phyloP scores from a whole-genome alignment of 2,329 filamentous ascomycete genomes.

The Phoma sp. region DNA sequence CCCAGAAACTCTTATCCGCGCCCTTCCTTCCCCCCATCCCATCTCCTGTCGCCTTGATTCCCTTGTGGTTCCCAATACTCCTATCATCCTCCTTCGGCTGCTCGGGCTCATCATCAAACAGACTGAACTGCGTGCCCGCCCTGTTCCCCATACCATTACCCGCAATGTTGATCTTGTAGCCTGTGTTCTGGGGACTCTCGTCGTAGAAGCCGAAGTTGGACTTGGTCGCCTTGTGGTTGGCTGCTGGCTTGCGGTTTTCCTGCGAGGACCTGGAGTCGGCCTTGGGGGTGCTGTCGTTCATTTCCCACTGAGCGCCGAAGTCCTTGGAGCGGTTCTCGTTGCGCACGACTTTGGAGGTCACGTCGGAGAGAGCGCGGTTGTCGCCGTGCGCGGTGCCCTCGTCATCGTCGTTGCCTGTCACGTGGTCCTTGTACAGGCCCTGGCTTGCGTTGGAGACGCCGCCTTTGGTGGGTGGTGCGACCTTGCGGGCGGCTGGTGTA shows the following conservation, averaged over 20 bases:
- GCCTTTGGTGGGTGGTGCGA: conserved; percentile 47
- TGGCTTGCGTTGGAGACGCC: conserved; percentile 70
- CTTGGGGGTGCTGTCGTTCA: conserved; percentile 70
- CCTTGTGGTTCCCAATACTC: conserved; percentile 16
- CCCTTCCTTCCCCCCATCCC: conserved; percentile 51
- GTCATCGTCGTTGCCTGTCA: conserved; percentile 62
- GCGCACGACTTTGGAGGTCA: conserved; percentile 73
- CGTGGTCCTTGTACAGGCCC: conserved; percentile 77
- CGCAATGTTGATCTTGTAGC: conserved; percentile 45
- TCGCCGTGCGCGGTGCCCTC: conserved; percentile 53
- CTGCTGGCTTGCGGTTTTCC: conserved; percentile 50
- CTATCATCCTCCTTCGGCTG: conserved; percentile 28
- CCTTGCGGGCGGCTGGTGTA: conserved; percentile 58
- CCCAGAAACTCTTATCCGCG: conserved; percentile 38
- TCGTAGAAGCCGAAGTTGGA: conserved; percentile 43
- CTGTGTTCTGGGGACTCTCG: conserved; percentile 28
- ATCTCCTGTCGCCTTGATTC: conserved; percentile 43
- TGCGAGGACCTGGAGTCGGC: conserved; percentile 39
- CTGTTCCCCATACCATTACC: conserved; percentile 50
- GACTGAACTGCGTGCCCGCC: conserved; percentile 47
- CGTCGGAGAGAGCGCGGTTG: conserved; percentile 63
- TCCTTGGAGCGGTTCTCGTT: conserved; percentile 75
- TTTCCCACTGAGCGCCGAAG: conserved; percentile 78
- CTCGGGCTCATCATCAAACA: conserved; percentile 40
- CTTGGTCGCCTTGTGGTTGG: conserved; percentile 64